Evolutionary conservation across 192 early-diverging fungal species (phyloP), one percentile per base, ranked within the genome.

Genomic region (Diversispora eburnea): DNA sequence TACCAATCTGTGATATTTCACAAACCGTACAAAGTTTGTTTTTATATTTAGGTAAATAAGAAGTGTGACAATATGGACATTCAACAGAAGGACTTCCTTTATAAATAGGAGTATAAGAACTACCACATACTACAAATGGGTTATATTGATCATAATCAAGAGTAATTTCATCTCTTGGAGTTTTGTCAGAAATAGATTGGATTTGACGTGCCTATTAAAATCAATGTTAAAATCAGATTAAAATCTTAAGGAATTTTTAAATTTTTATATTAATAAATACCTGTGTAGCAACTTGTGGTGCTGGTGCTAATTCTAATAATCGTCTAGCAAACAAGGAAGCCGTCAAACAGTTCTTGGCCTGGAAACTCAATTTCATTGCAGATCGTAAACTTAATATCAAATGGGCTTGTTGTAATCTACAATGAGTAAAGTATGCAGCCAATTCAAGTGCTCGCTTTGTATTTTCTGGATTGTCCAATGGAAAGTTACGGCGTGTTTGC

Each of bases 101-200:
- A 84, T 96, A 93, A 72, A 99, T 98, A 6, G 98, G 95, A 45
- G 91, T 87, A 74, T 88, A 93, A 39, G 94, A 91, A 46, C 86
- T 84, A 12, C 85, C 93, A 77, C 96, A 98, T 3, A 95, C 81
- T 3, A 90, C 89, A 77, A 98, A 97, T 66, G 96, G 94, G 77
- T 96, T 98, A 85, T 92, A 95, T 77, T 94, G 93, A 76, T 99
- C 94, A 78, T 98, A 99, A 55, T 95, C 89, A 19, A 99, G 78
- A 20, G 84, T 72, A 39, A 95, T 85, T 76, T 89, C 89, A 81
- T 98, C 93, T 20, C 86, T 84, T 62, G 91, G 90, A 67, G 87
- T 92, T 43, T 87, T 89, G 77, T 95, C 92, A 72, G 89, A 90
- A 25, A 88, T 85, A 7, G 87, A 81, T 68, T 91, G 87, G 72